Evolutionary conservation across 2,329 filamentous ascomycete genomes (phyloP).

Genomic region (Apiospora pterosperma): DNA sequence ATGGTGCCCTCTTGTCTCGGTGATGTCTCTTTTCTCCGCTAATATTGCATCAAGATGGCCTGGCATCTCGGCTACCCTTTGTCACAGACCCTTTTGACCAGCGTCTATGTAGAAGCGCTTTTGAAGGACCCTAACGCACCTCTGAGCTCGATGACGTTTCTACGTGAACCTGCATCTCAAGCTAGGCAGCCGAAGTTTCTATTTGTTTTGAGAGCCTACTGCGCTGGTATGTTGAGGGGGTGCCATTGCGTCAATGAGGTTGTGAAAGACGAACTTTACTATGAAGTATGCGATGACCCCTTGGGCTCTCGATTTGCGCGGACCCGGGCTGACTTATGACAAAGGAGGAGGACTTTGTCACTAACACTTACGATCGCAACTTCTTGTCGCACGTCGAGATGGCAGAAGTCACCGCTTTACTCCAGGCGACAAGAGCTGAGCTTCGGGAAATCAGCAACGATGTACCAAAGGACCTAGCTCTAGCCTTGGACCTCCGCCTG

Average conservation of each 20-base stretch:
- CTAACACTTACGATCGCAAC: conserved; percentile 80
- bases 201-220: conserved; percentile 77
- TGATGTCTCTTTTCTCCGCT: background rate
- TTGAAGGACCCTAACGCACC: conserved; percentile 65
- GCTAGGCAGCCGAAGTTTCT: conserved; percentile 44
- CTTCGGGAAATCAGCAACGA: conserved; percentile 28
- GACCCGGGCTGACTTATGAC: conserved; percentile 11
- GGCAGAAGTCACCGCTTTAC: conserved; percentile 50
- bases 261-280: conserved; percentile 82
- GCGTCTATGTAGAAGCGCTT: conserved; percentile 82
- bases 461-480: conserved; percentile 33
- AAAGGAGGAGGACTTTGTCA: conserved; percentile 94
- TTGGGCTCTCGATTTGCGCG: background rate
- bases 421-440: conserved; percentile 39
- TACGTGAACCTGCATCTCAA: conserved; percentile 14
- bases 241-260: conserved; percentile 76
- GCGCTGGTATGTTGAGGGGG: conserved; percentile 76
- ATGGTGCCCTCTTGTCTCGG: conserved; percentile 14
- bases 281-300: conserved; percentile 60
- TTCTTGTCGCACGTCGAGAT: conserved; percentile 64
- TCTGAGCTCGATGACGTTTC: conserved; percentile 65
- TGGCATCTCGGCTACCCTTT: conserved; percentile 97
- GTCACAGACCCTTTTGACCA: conserved; percentile 92
- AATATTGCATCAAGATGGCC: conserved; percentile 61
- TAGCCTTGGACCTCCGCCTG: conserved; percentile 63